Evolutionary conservation across 495 filamentous ascomycete genomes (phyloP), one percentile per base, ranked within the genome.

Genomic region (Tirmania nivea): DNA sequence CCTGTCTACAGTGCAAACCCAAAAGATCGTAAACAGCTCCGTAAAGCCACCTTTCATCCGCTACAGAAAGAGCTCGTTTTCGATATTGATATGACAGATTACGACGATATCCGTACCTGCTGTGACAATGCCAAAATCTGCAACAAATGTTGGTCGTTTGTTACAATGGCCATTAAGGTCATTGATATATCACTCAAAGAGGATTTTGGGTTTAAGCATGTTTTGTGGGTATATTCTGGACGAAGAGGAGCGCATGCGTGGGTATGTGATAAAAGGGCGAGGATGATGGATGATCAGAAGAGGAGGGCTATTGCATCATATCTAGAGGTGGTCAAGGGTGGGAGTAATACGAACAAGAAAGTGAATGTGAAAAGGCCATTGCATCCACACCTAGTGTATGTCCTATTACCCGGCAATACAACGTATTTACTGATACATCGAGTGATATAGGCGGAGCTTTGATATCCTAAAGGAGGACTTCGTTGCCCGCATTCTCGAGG

Each of bases 1-100:
- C 90, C 90, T 10, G 83, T 95, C 12, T 97, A 97, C 66, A 83
- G 75, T 35, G 80, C 87, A 31, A 94, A 95, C 65, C 90, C 92
- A 0, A 82, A 86, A 53, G 90, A 96, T 55, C 84, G 92, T 60
- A 97, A 97, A 68, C 78, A 77, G 0, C 68, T 94, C 7, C 78
- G 80, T 47, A 94, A 92, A 66, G 74, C 72, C 52, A 70, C 74
- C 9, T 88, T 90, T 65, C 73, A 73, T 48, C 88, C 90, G 2
- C 65, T 92, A 3, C 71, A 79, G 1, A 96, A 96, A 63, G 90
- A 97, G 66, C 69, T 97, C 14, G 92, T 94, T 56, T 96, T 97
- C 69, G 90, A 97, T 79, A 94, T 97, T 59, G 90, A 97, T 75
- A 73, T 97, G 74, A 95, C 89, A 31, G 90, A 96, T 70, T 97